Base-by-base conservation (phyloP, 805 yeast genomes). In the Metschnikowia orientalis region DNA sequence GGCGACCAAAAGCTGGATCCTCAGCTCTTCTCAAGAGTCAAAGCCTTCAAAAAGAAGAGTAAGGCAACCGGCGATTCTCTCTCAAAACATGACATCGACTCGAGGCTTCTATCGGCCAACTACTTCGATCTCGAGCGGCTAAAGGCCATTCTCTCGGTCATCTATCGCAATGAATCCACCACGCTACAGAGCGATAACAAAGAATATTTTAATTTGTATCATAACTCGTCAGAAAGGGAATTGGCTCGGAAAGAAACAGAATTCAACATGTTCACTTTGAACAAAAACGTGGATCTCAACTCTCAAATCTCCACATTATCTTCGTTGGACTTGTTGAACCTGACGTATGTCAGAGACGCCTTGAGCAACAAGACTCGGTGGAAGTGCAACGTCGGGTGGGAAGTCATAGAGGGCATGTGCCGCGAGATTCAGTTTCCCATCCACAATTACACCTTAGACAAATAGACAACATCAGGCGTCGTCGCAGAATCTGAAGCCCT, bases 311-410 rank as follows among this genome's bases (percentile, higher is more conserved):
- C 86, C 2, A 79, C 82, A 1, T 56, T 81, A 34, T 61, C 69
- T 16, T 62, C 81, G 0, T 63, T 78, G 43, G 78, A 77, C 20
- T 51, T 79, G 37, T 41, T 75, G 9, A 53, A 68, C 7, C 69
- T 50, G 54, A 71, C 44, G 41, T 67, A 42, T 39, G 64, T 44
- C 44, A 58, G 54, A 9, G 88, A 81, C 48, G 71, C 72, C 15
- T 58, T 87, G 25, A 81, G 77, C 34, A 75, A 87, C 12, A 73
- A 75, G 36, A 73, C 83, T 1, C 75, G 80, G 47, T 88, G 95
- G 95, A 80, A 74, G 51, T 77, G 86, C 40, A 84, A 83, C 48
- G 75, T 81, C 6, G 70, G 77, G 25, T 87, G 86, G 83, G 71
- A 70, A 20, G 68, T 76, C 6, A 71, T 82, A 8, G 69, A 70